Evolutionary conservation across 495 filamentous ascomycete species (phyloP).

Genomic region (Astrocystis sublimbata): DNA sequence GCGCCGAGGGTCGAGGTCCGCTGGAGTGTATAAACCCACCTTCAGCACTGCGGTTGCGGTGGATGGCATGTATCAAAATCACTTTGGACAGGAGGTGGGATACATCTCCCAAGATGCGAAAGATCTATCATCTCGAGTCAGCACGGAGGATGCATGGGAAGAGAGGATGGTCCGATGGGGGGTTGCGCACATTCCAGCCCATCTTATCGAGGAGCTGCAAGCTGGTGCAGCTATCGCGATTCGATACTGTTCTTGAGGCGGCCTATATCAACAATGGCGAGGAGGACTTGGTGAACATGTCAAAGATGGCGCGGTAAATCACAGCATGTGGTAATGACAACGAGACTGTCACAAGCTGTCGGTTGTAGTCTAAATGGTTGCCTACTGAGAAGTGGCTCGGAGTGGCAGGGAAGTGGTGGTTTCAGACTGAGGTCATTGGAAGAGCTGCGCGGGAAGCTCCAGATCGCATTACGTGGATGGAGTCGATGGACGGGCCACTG

Average conservation of each 20-base stretch:
- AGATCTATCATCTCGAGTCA: constrained; percentile 56
- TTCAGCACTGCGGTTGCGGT: constrained; percentile 84
- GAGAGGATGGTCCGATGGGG: not conserved
- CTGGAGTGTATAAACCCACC: constrained; percentile 61
- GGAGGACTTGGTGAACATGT: not conserved
- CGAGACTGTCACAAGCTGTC: not conserved
- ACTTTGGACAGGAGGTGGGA: constrained; percentile 83
- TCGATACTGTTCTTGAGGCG: not conserved
- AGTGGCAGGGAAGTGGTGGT: not conserved
- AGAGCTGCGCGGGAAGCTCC: constrained; percentile 6
- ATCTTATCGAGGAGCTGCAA: constrained; percentile 11
- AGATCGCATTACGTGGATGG: constrained; percentile 3
- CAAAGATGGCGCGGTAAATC: not conserved
- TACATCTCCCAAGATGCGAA: constrained; percentile 78
- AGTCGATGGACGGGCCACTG: too few relatives aligned
- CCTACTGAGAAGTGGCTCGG: not conserved
- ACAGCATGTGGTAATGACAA: not conserved
- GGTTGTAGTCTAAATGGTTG: constrained; percentile 5
- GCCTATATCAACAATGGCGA: not conserved
- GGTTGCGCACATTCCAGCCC: constrained; percentile 18
- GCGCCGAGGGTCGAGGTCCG: not conserved
- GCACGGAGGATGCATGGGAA: not conserved
- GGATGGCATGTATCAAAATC: constrained; percentile 89
- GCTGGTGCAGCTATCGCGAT: constrained; percentile 1
- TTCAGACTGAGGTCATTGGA: constrained; percentile 13